phyloP scores from a whole-genome alignment of 2,329 filamentous ascomycete species.

The Moelleriella libera region DNA sequence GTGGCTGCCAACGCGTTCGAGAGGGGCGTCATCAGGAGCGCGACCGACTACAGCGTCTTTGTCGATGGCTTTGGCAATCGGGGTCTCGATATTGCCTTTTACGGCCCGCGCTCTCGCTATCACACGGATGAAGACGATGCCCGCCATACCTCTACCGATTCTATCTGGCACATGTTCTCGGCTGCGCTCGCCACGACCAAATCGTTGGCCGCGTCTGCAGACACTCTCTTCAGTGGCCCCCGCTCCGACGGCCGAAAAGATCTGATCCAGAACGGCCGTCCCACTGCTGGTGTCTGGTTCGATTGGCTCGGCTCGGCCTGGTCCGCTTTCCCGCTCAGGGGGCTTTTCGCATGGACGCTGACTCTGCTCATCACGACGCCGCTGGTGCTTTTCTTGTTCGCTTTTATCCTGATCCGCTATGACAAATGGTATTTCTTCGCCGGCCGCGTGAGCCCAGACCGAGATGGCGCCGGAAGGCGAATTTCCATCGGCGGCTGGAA shows the following conservation, averaged over 20 bases:
- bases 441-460: slow-evolving; percentile 38
- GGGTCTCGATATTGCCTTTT: slow-evolving; percentile 86
- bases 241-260: slow-evolving; percentile 38
- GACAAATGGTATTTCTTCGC: slow-evolving; percentile 88
- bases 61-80: slow-evolving; percentile 64
- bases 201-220: slow-evolving; percentile 54
- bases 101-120: slow-evolving; percentile 71
- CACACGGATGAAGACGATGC: slow-evolving; percentile 84
- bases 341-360: slow-evolving; percentile 78
- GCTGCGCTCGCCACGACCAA: slow-evolving; percentile 63
- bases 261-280: slow-evolving; percentile 51
- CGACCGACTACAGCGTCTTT: slow-evolving; percentile 84
- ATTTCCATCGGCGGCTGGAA: slow-evolving; percentile 60
- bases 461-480: slow-evolving; percentile 42
- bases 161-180: slow-evolving; percentile 92
- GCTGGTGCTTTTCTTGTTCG: slow-evolving; percentile 54
- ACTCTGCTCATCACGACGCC: slow-evolving; percentile 71
- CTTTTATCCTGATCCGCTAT: slow-evolving; percentile 50
- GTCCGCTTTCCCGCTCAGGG: slow-evolving; percentile 64
- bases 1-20: slow-evolving; percentile 76
- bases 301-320: slow-evolving; percentile 75
- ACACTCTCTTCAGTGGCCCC: slow-evolving; percentile 46
- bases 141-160: slow-evolving; percentile 55
- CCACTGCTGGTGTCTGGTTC: slow-evolving; percentile 75
- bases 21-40: slow-evolving; percentile 61